Evolutionary conservation across 23 red algal species (phyloP), one percentile per base, ranked within the genome.

Genomic region (Gracilaria gracilis): DNA sequence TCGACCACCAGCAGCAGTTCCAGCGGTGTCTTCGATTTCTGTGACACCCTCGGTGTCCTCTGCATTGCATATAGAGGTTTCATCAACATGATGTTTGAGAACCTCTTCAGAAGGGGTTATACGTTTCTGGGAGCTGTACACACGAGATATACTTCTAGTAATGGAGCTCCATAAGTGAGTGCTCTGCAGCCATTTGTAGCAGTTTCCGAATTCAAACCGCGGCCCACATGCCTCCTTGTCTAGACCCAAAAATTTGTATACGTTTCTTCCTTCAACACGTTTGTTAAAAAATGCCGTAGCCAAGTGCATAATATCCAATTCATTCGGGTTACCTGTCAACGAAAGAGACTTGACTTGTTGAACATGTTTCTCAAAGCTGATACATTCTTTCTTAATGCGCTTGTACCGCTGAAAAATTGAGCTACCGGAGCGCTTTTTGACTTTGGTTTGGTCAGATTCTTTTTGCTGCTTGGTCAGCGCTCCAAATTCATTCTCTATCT

Each of bases 331-430:
- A 8, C 44, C 28, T 0, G 53, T 82, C 6, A 37, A 28, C 23
- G 19, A 38, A 32, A 29, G 46, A 4, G 38, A 20, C 53, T 37
- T 36, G 0, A 82, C 78, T 42, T 72, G 66, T 0, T 57, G 51
- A 2, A 51, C 1, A 49, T 51, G 23, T 27, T 57, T 51, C 25
- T 49, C 78, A 49, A 82, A 57, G 25, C 21, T 33, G 9, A 82
- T 27, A 46, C 78, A 57, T 35, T n/a, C 46, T 8, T 23, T 29
- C 78, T 27, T 82, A 28, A 82, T 51, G 0, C 28, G 35, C 32
- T 82, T 82, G 78, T 82, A 82, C 19, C 78, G 39, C 13, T 57
- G 78, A 51, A 82, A 38, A 48, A 82, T 58, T 37, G 78, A 35
- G 2, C 78, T 37, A 0, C 78, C 78, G 7, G n/a, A 38, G 0